These are phyloP conservation scores for Chytriomyces sp. DNA, from an alignment of 192 early-diverging fungal genomes.

Conservation along the genomic window DNA sequence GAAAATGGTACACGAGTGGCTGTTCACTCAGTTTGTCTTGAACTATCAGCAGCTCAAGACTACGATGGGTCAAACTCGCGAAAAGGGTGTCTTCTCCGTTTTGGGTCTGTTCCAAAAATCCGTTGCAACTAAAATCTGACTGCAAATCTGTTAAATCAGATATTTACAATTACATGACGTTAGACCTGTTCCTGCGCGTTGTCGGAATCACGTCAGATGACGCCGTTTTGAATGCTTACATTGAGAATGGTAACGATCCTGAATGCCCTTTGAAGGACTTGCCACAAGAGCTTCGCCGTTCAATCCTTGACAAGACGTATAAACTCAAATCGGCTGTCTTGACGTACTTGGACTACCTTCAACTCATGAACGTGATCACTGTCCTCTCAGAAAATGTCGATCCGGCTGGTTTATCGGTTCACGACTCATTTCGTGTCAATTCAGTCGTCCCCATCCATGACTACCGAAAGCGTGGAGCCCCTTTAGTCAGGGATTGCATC, in stretches of 20 bases:
- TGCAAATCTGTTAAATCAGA: no score
- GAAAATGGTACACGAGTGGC: conserved; percentile 42
- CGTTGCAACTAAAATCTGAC: no score
- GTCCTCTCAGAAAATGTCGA: background rate
- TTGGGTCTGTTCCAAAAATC: no score
- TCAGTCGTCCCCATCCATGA: conserved; percentile 36
- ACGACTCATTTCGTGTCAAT: conserved; percentile 20
- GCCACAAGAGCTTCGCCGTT: background rate
- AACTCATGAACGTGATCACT: background rate
- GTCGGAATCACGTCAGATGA: conserved; percentile 24
- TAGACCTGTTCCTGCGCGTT: conserved; percentile 43
- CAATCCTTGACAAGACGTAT: conserved; percentile 14
- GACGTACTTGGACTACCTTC: conserved; percentile 5
- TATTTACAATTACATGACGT: conserved; percentile 35
- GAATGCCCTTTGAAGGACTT: conserved; percentile 17
- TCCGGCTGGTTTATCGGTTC: background rate
- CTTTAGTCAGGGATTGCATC: conserved; percentile 22
- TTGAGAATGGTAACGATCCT: background rate
- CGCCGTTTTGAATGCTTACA: conserved; percentile 2
- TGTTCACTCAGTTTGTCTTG: conserved; percentile 10
- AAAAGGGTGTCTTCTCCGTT: conserved; percentile 11
- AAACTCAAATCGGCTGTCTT: conserved; percentile 6
- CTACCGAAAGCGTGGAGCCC: conserved; percentile 5
- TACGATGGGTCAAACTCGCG: background rate
- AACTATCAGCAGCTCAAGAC: background rate